Conservation (phyloP, 2,329 filamentous ascomycete species). For the Fusarium pilosicola region DNA sequence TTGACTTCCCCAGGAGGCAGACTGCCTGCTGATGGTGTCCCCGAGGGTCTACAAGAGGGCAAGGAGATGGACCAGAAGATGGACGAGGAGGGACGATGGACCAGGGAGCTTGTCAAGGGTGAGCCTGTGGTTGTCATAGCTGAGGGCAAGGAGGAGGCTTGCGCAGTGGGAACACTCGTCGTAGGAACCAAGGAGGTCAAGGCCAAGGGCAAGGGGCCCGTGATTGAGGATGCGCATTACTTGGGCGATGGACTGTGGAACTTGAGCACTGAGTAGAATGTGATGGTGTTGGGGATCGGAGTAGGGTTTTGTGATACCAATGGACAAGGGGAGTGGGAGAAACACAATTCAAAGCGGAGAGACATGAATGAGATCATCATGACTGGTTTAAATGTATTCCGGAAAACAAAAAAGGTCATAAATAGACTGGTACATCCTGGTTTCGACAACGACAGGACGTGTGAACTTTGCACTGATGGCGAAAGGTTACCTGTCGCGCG, state of each 20-base stretch:
- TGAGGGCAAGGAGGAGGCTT: constrained; percentile 93
- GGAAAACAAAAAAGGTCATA: not conserved
- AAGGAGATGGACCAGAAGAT: constrained; percentile 55
- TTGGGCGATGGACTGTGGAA: constrained; percentile 94
- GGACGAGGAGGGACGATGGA: constrained; percentile 66
- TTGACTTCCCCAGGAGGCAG: constrained; percentile 85
- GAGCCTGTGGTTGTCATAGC: constrained; percentile 89
- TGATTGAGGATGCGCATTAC: constrained; percentile 93
- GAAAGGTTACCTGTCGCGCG: not conserved
- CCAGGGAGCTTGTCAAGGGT: constrained; percentile 77
- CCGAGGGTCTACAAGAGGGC: constrained; percentile 49
- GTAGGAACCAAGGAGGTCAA: constrained; percentile 92
- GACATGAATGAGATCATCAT: not conserved
- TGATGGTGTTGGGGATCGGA: not conserved
- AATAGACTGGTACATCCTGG: not conserved
- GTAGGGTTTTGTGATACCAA: constrained; percentile 36
- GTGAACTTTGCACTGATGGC: not conserved
- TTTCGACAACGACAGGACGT: not conserved
- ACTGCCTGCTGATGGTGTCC: constrained; percentile 68
- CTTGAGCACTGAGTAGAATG: constrained; percentile 61
- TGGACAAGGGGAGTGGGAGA: not conserved
- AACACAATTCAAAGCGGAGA: not conserved
- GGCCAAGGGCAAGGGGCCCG: constrained; percentile 91
- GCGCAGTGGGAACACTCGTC: constrained; percentile 85
- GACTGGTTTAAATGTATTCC: not conserved